phyloP scores from a whole-genome alignment of 139 green algal species.

The Marvania coccoides region DNA sequence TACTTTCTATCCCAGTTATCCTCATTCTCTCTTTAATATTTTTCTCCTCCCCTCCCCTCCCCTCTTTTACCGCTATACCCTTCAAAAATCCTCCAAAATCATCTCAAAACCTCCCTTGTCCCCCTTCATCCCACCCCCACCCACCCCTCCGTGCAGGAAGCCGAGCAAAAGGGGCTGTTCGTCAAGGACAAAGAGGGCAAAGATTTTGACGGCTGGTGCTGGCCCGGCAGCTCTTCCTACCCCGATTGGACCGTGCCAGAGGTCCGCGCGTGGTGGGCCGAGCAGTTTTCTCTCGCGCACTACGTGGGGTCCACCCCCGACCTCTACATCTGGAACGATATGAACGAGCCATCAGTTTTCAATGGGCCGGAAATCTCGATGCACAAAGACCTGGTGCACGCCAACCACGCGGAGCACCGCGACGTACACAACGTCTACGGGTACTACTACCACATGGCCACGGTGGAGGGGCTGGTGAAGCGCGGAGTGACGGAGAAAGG shows the following conservation, averaged over 20 bases:
- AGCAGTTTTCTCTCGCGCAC: constrained; percentile 68
- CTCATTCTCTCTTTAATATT: too few species aligned
- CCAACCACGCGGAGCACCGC: constrained; percentile 77
- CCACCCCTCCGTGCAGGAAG: too few species aligned
- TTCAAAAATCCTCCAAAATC: too few species aligned
- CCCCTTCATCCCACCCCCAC: too few species aligned
- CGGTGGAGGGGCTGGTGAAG: constrained; percentile 29
- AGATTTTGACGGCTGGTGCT: constrained; percentile 98
- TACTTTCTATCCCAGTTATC: too few species aligned
- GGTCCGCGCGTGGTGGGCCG: constrained; percentile 87
- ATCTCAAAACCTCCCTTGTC: too few species aligned
- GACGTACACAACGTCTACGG: constrained; percentile 96
- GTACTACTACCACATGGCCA: constrained; percentile 89
- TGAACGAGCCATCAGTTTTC: constrained; percentile 99
- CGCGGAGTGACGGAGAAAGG: constrained; percentile 38
- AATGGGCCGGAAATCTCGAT: constrained; percentile 97
- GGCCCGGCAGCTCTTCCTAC: constrained; percentile 88
- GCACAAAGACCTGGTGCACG: constrained; percentile 89
- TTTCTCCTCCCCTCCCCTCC: too few species aligned
- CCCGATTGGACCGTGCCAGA: constrained; percentile 80
- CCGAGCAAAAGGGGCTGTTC: constrained; percentile 65
- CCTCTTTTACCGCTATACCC: too few species aligned
- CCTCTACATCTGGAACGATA: constrained; percentile 99
- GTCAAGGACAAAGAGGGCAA: constrained; percentile 73
- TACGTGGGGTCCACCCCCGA: constrained; percentile 80